A percentile compares a stretch with the other conserved stretches of the same genome.
Evolutionary conservation across 805 yeast genomes (phyloP).

Genomic region (Metschnikowia proteae): DNA sequence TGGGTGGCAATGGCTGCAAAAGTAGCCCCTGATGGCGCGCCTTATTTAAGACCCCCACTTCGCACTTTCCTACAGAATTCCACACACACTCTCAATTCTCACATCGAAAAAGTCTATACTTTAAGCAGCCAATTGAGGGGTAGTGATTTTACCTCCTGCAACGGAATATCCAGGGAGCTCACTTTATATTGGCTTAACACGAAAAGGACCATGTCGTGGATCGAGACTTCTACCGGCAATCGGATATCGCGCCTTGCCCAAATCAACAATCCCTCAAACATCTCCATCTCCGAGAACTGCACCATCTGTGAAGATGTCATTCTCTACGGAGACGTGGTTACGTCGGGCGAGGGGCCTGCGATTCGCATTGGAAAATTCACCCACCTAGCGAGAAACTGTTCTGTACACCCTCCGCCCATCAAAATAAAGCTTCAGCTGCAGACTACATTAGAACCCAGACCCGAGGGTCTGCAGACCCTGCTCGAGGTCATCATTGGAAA

Average conservation of each 20-base stretch:
- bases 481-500: conserved; percentile 39
- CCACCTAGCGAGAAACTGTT: conserved; percentile 29
- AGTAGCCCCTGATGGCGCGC: background rate
- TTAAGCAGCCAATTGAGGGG: too few species aligned
- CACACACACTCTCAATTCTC: background rate
- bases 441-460: too few species aligned
- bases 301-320: conserved; percentile 38
- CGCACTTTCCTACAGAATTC: background rate
- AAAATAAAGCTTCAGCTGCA: background rate
- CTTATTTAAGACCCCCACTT: background rate
- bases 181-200: too few species aligned
- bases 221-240: conserved; percentile 51
- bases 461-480: conserved; percentile 8
- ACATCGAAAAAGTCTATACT: too few species aligned
- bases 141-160: background rate
- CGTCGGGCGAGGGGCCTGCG: conserved; percentile 19
- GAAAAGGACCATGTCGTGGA: conserved; percentile 29
- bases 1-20: conserved; percentile 3
- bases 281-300: conserved; percentile 46
- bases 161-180: too few species aligned
- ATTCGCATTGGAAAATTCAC: conserved; percentile 47
- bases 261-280: conserved; percentile 41
- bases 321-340: conserved; percentile 31
- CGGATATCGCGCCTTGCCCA: conserved; percentile 43
- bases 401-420: conserved; percentile 27